Percentiles rank a stretch among this genome's conserved stretches.
Evolutionary conservation across 2,329 filamentous ascomycete species (phyloP).

Genomic region (Nectriaceae sp.): DNA sequence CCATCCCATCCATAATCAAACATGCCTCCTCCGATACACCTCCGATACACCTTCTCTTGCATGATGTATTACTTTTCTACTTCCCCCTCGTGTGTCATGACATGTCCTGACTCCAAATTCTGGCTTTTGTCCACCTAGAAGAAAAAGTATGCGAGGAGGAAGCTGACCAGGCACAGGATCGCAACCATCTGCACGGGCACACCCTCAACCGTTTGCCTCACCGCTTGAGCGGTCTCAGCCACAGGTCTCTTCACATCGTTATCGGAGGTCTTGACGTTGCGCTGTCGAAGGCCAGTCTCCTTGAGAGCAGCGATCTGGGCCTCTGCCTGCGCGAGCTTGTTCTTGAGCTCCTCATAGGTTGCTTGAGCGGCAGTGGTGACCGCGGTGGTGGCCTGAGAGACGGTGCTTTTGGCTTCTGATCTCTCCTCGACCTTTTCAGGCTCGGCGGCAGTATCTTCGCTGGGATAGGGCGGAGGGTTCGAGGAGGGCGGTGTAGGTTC

Average conservation of each 20-base stretch:
- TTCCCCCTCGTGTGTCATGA: neutral
- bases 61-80: neutral
- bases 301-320: constrained; percentile 71
- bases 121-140: constrained; percentile 60
- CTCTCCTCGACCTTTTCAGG: constrained; percentile 30
- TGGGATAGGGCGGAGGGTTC: constrained; percentile 37
- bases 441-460: constrained; percentile 35
- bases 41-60: neutral
- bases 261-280: constrained; percentile 62
- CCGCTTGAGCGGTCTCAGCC: constrained; percentile 55
- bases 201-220: constrained; percentile 64
- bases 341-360: constrained; percentile 63
- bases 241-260: constrained; percentile 53
- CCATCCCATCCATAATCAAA: neutral
- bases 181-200: constrained; percentile 88
- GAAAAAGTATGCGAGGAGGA: constrained; percentile 93
- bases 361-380: constrained; percentile 47
- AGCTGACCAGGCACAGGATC: constrained; percentile 81
- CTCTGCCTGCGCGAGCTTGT: constrained; percentile 74
- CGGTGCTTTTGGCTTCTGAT: constrained; percentile 30
- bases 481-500: constrained; percentile 30
- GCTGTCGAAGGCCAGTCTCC: constrained; percentile 75
- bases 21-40: neutral
- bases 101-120: neutral
- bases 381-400: constrained; percentile 45